Percentiles rank a stretch among this genome's conserved stretches.
Evolutionary conservation across 2,329 filamentous ascomycete species (phyloP).

Genomic region (Penicillium sp.): DNA sequence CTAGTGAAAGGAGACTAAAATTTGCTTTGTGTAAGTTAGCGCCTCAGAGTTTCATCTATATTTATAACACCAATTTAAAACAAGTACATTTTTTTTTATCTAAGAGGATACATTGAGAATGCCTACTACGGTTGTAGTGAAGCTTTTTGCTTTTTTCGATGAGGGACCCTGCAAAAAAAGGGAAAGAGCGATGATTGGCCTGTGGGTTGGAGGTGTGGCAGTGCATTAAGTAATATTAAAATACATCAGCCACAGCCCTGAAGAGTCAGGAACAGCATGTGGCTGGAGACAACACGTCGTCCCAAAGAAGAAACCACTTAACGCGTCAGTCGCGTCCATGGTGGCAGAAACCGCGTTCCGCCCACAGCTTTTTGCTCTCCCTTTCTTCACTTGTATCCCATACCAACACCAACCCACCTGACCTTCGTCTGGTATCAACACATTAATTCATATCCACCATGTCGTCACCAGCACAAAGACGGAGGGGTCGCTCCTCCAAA

Average conservation of each 20-base stretch:
- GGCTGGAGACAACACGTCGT: slow-evolving; percentile 14
- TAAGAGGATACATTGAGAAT: not conserved
- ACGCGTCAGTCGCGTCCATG: slow-evolving; percentile 30
- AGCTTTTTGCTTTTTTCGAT: not conserved
- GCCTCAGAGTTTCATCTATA: not conserved
- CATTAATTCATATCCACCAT: slow-evolving; percentile 30
- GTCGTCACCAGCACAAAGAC: slow-evolving; percentile 45
- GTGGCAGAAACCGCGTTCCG: slow-evolving; percentile 24
- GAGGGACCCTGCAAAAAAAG: not conserved
- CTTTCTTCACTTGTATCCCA: slow-evolving; percentile 18
- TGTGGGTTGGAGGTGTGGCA: slow-evolving; percentile 6
- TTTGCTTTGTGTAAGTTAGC: not conserved
- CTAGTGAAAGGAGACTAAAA: not conserved
- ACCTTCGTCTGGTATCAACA: slow-evolving; percentile 15
- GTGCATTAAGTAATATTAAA: not conserved
- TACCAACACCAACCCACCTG: slow-evolving; percentile 16
- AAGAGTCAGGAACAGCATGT: not conserved
- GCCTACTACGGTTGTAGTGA: not conserved
- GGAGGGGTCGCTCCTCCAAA: slow-evolving; percentile 42
- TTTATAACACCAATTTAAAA: not conserved
- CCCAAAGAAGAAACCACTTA: slow-evolving; percentile 33
- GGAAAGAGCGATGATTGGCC: slow-evolving; percentile 14
- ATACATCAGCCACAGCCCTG: not conserved
- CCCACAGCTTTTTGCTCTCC: slow-evolving; percentile 24
- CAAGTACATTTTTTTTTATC: not conserved